Conservation (phyloP, 1,284 basidiomycete genomes). For the Pseudozyma tsukubaensis region DNA sequence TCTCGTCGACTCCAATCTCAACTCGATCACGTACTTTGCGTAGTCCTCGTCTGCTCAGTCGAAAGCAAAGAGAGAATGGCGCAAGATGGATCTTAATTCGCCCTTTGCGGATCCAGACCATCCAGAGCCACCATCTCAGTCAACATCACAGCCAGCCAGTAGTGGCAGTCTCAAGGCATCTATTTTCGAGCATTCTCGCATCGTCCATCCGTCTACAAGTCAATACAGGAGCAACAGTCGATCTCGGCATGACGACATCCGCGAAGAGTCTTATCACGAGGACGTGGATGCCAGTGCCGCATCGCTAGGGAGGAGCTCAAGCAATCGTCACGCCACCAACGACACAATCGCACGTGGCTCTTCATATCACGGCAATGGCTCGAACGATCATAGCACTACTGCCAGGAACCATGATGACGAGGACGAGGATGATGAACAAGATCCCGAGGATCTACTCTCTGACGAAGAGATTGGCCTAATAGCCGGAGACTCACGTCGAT, state of each 20-base stretch:
- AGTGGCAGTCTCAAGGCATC: constrained; percentile 41
- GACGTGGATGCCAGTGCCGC: constrained; percentile 10
- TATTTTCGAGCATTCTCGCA: constrained; percentile 51
- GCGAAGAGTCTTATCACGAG: constrained; percentile 37
- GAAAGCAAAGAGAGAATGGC: not conserved
- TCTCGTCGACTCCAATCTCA: not conserved
- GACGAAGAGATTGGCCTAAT: constrained; percentile 45
- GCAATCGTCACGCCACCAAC: not conserved
- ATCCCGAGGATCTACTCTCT: constrained; percentile 38
- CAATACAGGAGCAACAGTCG: constrained; percentile 14
- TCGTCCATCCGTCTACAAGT: constrained; percentile 49
- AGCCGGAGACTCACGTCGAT: constrained; percentile 12
- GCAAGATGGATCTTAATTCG: constrained; percentile 43
- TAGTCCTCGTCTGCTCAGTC: no score
- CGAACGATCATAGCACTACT: not conserved
- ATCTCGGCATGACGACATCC: constrained; percentile 29
- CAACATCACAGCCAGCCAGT: constrained; percentile 20
- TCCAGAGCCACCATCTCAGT: constrained; percentile 23
- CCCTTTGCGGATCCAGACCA: constrained; percentile 50
- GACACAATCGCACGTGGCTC: not conserved
- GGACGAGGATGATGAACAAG: constrained; percentile 34
- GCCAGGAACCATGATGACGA: constrained; percentile 3
- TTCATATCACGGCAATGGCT: not conserved
- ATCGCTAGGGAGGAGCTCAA: constrained; percentile 9
- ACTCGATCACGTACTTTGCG: not conserved